Evolutionary conservation across 345 rosid species (phyloP).

Genomic region (Salix arbutifolia): DNA sequence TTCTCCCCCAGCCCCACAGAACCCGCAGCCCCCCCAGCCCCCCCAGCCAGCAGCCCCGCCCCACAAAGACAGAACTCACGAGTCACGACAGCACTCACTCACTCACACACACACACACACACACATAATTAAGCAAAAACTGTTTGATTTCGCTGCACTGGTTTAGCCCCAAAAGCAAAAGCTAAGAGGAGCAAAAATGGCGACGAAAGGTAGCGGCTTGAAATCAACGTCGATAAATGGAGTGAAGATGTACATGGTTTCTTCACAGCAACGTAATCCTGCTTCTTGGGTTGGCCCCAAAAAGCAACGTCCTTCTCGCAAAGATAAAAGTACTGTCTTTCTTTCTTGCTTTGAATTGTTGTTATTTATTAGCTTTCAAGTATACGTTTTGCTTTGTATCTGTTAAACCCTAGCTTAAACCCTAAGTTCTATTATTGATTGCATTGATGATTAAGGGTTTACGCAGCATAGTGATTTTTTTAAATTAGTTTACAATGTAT

Average conservation of each 20-base stretch:
- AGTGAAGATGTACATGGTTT: constrained; percentile 62
- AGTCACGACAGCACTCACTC: constrained; percentile 35
- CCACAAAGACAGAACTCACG: constrained; percentile 44
- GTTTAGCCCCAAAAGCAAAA: neutral
- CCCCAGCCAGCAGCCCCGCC: constrained; percentile 71
- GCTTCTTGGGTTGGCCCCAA: constrained; percentile 73
- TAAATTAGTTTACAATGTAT: neutral
- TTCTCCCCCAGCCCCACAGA: no score
- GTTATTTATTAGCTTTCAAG: neutral
- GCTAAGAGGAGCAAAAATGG: constrained; percentile 28
- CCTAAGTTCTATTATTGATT: neutral
- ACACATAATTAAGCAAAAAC: neutral
- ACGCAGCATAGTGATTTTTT: neutral
- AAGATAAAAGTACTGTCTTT: constrained; percentile 43
- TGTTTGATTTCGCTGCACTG: neutral
- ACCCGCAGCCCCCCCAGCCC: no score
- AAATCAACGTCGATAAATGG: constrained; percentile 82
- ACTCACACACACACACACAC: no score
- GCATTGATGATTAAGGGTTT: neutral
- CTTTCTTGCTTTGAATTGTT: neutral
- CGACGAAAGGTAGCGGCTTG: constrained; percentile 55
- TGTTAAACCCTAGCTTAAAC: constrained; percentile 1
- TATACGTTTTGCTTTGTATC: neutral
- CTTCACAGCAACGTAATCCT: constrained; percentile 55
- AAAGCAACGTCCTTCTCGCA: constrained; percentile 75